A percentile compares a stretch with the other conserved stretches of the same genome.
Conservation (phyloP, 257 asterid species). For the Solanum tarijense region DNA sequence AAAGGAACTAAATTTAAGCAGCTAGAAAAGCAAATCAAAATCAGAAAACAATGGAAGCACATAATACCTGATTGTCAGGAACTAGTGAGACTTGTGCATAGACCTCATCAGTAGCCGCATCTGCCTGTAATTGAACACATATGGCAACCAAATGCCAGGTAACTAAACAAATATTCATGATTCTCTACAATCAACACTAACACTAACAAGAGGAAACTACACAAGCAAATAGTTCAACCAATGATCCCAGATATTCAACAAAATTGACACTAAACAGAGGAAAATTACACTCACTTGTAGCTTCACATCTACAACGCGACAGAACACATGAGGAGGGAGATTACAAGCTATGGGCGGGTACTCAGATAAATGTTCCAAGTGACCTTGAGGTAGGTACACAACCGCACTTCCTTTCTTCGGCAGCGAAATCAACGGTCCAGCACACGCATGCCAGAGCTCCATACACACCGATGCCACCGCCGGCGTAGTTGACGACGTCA, state of each 20-base stretch:
- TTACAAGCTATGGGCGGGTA: slow-evolving; percentile 33
- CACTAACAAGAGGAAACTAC: background rate
- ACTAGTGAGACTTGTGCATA: slow-evolving; percentile 77
- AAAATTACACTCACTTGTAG: slow-evolving; percentile 43
- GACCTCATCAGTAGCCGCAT: slow-evolving; percentile 75
- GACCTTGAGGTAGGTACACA: slow-evolving; percentile 94
- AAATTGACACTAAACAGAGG: background rate
- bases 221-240: background rate
- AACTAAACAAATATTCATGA: background rate
- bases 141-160: background rate
- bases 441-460: slow-evolving; percentile 99
- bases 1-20: background rate
- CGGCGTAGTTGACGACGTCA: slow-evolving; percentile 13
- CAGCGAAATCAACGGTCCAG: slow-evolving; percentile 89
- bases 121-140: slow-evolving; percentile 43
- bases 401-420: slow-evolving; percentile 79
- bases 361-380: slow-evolving; percentile 60
- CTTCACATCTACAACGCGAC: slow-evolving; percentile 88
- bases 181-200: background rate
- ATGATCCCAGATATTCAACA: background rate
- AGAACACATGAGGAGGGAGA: slow-evolving; percentile 81
- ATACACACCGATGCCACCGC: slow-evolving; percentile 51
- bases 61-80: slow-evolving; percentile 65
- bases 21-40: background rate
- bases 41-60: background rate